Evolutionary conservation across 2,329 filamentous ascomycete species (phyloP), one percentile per base, ranked within the genome.

Genomic region (Colletotrichum lupini): DNA sequence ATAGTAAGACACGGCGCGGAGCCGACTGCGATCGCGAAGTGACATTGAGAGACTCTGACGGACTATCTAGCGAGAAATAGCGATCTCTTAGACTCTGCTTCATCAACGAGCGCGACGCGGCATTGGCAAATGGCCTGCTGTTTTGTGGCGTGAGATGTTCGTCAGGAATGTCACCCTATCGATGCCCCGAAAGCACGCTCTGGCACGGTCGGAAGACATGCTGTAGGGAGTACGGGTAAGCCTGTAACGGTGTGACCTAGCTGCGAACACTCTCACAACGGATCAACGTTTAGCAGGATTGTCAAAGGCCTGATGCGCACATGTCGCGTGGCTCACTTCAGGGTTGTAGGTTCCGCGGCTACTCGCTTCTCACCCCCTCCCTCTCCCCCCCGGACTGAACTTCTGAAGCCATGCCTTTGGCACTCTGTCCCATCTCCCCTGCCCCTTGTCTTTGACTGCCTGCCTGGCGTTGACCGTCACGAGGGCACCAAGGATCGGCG

Each of bases 401-500:
- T 42, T 19, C 37, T 42, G 37, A 42, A 42, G 37, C 37, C 37
- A 42, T 42, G 37, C 37, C 37, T 42, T 16, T 42, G 35, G 12
- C 35, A 16, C 35, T 42, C 35, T 42, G 26, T 2, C 12, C 2
- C n/a, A 8, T 37, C 9, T 55, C 16, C 60, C 59, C 58, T 46
- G 58, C 19, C 53, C 61, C 67, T 28, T 46, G 35, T 5, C 61
- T 16, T 42, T 42, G 37, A 49, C 42, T 49, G 37, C 42, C 42
- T 49, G 42, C 42, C 68, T 67, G 49, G 42, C 26, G 32, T 52
- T 24, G 28, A 73, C 66, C 70, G 66, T 70, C 70, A 70, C 66
- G 70, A 73, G 70, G 30, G 26, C 68, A 56, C 58, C 32, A 46
- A 56, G 12, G 66, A 72, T 72, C 53, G 65, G 42, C 69, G 65